Conservation (phyloP, 116 monocot species). For the Papilionanthe hybrid region DNA sequence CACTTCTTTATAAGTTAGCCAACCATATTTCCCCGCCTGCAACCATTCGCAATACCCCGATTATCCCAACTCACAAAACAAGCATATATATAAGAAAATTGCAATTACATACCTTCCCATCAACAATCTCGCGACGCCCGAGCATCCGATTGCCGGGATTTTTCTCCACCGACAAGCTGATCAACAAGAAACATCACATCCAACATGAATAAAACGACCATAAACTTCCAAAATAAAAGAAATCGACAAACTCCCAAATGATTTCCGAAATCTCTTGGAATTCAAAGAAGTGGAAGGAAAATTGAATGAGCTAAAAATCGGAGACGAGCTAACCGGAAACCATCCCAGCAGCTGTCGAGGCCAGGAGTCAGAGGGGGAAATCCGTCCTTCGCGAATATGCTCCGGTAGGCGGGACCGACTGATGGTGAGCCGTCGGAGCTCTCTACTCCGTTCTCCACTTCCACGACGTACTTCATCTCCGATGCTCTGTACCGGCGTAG, state of each 20-base stretch:
- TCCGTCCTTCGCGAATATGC: constrained; percentile 76
- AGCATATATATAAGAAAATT: neutral
- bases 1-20: constrained; percentile 69
- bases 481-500: neutral
- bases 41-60: constrained; percentile 8
- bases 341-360: constrained; percentile 72
- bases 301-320: neutral
- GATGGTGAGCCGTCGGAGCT: constrained; percentile 39
- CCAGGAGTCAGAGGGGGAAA: constrained; percentile 45
- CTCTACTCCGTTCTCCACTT: constrained; percentile 49
- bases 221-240: neutral
- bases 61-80: neutral
- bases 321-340: constrained; percentile 54
- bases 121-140: constrained; percentile 49
- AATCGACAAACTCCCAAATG: neutral
- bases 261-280: neutral
- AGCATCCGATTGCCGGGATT: constrained; percentile 66
- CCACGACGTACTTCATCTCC: constrained; percentile 58
- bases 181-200: neutral
- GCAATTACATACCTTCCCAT: constrained; percentile 50
- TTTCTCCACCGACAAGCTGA: constrained; percentile 58
- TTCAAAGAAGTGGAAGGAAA: neutral
- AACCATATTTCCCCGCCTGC: constrained; percentile 67
- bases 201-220: neutral
- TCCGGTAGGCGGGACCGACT: constrained; percentile 68